Percentiles rank a stretch among this genome's conserved stretches.
Conservation (phyloP, 345 rosid species). For the Heritiera littoralis region DNA sequence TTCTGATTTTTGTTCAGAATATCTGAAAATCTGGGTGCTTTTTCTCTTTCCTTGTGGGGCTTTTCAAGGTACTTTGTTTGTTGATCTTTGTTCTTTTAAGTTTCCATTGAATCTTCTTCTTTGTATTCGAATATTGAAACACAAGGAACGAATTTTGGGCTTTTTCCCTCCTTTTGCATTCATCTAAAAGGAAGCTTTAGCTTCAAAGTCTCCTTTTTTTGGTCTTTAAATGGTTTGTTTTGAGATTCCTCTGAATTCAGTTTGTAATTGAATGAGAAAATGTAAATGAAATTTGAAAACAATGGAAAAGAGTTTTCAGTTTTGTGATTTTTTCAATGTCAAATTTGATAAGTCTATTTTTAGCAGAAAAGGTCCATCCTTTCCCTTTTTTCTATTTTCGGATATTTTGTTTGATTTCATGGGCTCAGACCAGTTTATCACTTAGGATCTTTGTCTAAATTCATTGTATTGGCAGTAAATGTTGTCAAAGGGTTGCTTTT, state of each 20-base stretch:
- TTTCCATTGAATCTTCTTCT: constrained; percentile 37
- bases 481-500: background rate
- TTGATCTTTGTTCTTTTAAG: background rate
- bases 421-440: background rate
- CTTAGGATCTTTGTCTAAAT: constrained; percentile 17
- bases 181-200: constrained; percentile 13
- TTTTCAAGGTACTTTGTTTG: constrained; percentile 25
- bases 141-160: constrained; percentile 27
- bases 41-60: background rate
- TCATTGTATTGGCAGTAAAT: constrained; percentile 23
- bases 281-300: background rate
- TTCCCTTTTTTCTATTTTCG: background rate
- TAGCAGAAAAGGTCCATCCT: constrained; percentile 13
- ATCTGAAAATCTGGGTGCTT: constrained; percentile 5
- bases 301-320: background rate
- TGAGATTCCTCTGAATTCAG: constrained; percentile 10
- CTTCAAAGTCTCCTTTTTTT: background rate
- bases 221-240: background rate
- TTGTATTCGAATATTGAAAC: constrained; percentile 31
- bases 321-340: background rate
- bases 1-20: background rate
- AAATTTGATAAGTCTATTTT: constrained; percentile 18
- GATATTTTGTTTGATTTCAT: constrained; percentile 10
- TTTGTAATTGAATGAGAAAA: background rate
- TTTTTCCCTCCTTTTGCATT: background rate